Base-by-base conservation (phyloP, 148 eudicot species). In the Silene latifolia region DNA sequence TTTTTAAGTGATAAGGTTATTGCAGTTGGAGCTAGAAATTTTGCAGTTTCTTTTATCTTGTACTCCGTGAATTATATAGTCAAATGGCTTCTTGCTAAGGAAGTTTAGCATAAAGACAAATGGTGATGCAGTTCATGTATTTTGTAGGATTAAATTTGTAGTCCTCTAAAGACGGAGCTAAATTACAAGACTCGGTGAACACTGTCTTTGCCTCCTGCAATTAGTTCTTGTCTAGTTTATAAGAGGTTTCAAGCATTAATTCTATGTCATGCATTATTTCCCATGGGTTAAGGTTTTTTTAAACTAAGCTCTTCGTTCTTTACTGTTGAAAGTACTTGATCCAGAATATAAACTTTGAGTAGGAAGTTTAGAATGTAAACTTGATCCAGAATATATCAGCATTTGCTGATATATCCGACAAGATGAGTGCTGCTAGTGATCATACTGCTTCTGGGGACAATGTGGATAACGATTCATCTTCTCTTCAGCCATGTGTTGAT, bases 371-470 rank as follows among this genome's bases (percentile, higher is more conserved):
- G 15, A 48, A n/a, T n/a, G n/a, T n/a, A n/a, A n/a, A n/a, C n/a
- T n/a, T n/a, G n/a, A n/a, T n/a, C n/a, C n/a, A n/a, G n/a, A n/a
- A n/a, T n/a, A n/a, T n/a, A n/a, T n/a, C 89, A 44, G 86, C 98
- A 77, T 78, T 95, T 60, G 79, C 87, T 72, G 86, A 85, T 77
- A 83, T 70, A 39, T 81, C 83, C 57, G 88, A 69, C 47, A 29
- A 76, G 64, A 63, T 25, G 23, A 78, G 64, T 69, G 20, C 74
- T 64, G 64, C 86, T 56, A 80, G 74, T 74, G 87, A 80, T 71
- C 25, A 27, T 32, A 77, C 72, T 84, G 85, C 82, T 77, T 78
- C 86, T 58, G 60, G 68, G 63, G 61, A 86, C 53, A 87, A 71
- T 71, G 44, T 80, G 65, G 79, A 83, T 70, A 53, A 76, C 54